Percentiles rank a stretch among this genome's conserved stretches.
Conservation (phyloP, 768 basidiomycete species). For the Pulveroboletus sp. region DNA sequence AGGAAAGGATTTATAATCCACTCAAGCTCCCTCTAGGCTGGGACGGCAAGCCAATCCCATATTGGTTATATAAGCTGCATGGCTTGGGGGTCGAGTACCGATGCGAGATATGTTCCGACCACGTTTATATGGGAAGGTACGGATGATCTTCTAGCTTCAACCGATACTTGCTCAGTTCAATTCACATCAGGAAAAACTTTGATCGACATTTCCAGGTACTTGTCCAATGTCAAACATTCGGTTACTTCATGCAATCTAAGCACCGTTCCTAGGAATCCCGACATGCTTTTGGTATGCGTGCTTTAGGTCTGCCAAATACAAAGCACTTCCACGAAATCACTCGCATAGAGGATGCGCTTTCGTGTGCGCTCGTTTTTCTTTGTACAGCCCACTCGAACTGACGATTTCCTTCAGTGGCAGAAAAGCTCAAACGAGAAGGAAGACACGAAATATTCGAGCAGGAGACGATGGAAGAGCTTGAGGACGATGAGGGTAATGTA, state of each 20-base stretch:
- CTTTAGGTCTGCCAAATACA: slow-evolving; percentile 93
- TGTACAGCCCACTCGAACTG: not conserved
- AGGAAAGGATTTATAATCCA: slow-evolving; percentile 97
- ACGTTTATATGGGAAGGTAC: slow-evolving; percentile 93
- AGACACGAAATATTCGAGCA: slow-evolving; percentile 87
- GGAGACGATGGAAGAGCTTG: slow-evolving; percentile 96
- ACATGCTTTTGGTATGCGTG: slow-evolving; percentile 97
- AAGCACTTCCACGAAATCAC: slow-evolving; percentile 99
- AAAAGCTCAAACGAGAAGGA: slow-evolving; percentile 97
- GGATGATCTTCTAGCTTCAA: slow-evolving; percentile 16
- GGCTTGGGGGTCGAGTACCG: slow-evolving; percentile 97
- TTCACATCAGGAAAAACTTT: slow-evolving; percentile 75
- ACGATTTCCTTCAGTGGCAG: slow-evolving; percentile 62
- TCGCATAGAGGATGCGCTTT: slow-evolving; percentile 91
- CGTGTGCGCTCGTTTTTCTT: slow-evolving; percentile 53
- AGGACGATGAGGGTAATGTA: slow-evolving; percentile 98
- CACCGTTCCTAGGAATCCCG: slow-evolving; percentile 66
- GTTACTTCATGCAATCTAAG: slow-evolving; percentile 12
- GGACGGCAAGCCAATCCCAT: slow-evolving; percentile 99
- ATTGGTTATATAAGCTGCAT: slow-evolving; percentile 97
- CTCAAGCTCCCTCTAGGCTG: slow-evolving; percentile 94
- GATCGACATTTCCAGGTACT: slow-evolving; percentile 88
- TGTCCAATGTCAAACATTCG: slow-evolving; percentile 8
- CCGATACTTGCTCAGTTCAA: slow-evolving; percentile 8
- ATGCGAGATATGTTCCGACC: slow-evolving; percentile 97